phyloP scores from a whole-genome alignment of 169 alveolate genomes.

The Plasmodium gallinaceum region DNA sequence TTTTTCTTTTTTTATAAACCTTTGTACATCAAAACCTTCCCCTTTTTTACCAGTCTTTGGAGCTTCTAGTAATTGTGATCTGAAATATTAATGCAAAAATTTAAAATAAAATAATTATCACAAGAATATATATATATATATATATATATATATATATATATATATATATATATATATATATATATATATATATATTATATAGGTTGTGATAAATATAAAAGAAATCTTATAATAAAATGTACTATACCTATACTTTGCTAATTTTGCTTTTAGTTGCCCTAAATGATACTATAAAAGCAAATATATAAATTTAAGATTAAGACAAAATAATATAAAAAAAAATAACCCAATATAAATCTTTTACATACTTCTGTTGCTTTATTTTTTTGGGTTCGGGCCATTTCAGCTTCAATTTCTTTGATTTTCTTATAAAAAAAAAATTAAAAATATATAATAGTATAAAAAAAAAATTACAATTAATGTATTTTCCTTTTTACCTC shows the following conservation, averaged over 20 bases:
- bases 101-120: background rate
- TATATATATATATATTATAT: too few species aligned
- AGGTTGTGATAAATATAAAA: too few species aligned
- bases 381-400: slow-evolving; percentile 98
- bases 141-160: slow-evolving; percentile 88
- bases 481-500: slow-evolving; percentile 29
- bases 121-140: slow-evolving; percentile 48
- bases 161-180: too few species aligned
- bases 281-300: slow-evolving; percentile 88
- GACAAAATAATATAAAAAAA: background rate
- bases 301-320: background rate
- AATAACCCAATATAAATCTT: background rate
- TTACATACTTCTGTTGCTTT: slow-evolving; percentile 94
- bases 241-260: slow-evolving; percentile 92
- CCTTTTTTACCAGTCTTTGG: slow-evolving; percentile 74
- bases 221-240: too few species aligned
- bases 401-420: slow-evolving; percentile 96
- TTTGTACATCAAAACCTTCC: slow-evolving; percentile 75
- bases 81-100: background rate
- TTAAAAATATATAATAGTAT: slow-evolving; percentile 1
- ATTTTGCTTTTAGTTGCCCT: slow-evolving; percentile 96
- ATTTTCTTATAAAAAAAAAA: slow-evolving; percentile 73
- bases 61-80: slow-evolving; percentile 72
- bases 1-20: slow-evolving; percentile 39
- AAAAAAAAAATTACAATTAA: background rate